Conservation (phyloP, 495 filamentous ascomycete species). For the Neurospora sublineolata region DNA sequence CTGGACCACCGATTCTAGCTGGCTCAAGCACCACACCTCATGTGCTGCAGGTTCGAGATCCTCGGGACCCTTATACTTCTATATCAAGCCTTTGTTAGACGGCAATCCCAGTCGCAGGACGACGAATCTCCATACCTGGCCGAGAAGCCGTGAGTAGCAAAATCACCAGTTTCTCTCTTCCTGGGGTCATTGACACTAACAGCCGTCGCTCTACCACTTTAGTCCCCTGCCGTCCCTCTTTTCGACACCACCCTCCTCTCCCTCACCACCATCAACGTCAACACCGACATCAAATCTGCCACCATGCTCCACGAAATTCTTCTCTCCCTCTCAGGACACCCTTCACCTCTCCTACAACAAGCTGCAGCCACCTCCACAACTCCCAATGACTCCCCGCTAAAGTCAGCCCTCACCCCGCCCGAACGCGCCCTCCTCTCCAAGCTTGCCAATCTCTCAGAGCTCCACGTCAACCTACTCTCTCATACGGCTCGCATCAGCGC, state of each 20-base stretch:
- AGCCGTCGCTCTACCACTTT: not conserved
- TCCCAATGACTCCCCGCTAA: conserved; percentile 21
- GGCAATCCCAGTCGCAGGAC: conserved; percentile 6
- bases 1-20: not conserved
- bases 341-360: conserved; percentile 65
- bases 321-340: conserved; percentile 85
- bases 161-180: not conserved
- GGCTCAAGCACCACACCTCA: not conserved
- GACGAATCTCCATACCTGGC: conserved; percentile 9
- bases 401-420: conserved; percentile 51
- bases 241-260: not conserved
- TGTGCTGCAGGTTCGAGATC: conserved; percentile 39
- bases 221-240: not conserved
- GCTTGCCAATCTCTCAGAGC: conserved; percentile 60
- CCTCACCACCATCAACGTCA: not conserved
- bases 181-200: not conserved
- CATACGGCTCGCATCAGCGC: conserved; percentile 53
- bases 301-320: conserved; percentile 94
- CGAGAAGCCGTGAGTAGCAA: not conserved
- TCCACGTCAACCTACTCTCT: conserved; percentile 57
- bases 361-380: conserved; percentile 24
- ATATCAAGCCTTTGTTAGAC: conserved; percentile 24
- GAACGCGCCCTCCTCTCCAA: conserved; percentile 72
- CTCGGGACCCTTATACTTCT: conserved; percentile 37
- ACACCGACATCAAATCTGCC: conserved; percentile 3